phyloP scores from a whole-genome alignment of 2,329 filamentous ascomycete species.

The Trichoderma citrinoviride region DNA sequence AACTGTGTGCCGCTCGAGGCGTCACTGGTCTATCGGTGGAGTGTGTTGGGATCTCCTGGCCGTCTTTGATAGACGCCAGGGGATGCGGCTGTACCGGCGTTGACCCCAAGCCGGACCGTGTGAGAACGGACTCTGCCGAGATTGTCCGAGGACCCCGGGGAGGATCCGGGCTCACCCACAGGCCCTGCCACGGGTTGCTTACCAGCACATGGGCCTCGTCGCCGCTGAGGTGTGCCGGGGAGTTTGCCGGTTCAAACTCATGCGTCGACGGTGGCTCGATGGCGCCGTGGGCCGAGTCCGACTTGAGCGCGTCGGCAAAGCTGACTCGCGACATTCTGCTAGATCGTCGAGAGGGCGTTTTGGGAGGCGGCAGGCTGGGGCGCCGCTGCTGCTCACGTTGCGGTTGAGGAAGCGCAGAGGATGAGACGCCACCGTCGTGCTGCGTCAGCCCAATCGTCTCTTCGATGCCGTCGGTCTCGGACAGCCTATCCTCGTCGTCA shows the following conservation, averaged over 20 bases:
- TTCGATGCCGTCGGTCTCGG: conserved; percentile 58
- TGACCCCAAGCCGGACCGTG: conserved; percentile 27
- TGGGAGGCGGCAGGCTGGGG: conserved; percentile 28
- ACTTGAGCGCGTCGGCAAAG: conserved; percentile 42
- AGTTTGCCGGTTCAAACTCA: conserved; percentile 32
- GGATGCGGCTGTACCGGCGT: conserved; percentile 33
- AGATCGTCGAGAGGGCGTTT: conserved; percentile 45
- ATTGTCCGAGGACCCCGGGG: conserved; percentile 39
- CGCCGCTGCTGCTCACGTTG: conserved; percentile 1
- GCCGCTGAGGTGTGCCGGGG: conserved; percentile 36
- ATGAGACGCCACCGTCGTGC: conserved; percentile 41
- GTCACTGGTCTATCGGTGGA: conserved; percentile 31
- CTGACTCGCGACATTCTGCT: conserved; percentile 48
- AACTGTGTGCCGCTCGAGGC: conserved; percentile 31
- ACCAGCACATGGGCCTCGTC: conserved; percentile 42
- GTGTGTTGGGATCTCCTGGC: conserved; percentile 25
- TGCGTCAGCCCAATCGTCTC: conserved; percentile 60
- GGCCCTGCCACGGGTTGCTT: conserved; percentile 45
- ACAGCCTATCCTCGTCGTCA: conserved; percentile 51
- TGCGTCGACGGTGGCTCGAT: conserved; percentile 39
- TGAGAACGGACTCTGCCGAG: conserved; percentile 39
- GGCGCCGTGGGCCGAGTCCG: conserved; percentile 37
- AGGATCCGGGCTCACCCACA: conserved; percentile 33
- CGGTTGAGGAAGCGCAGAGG: conserved; percentile 18
- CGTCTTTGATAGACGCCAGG: conserved; percentile 35